Evolutionary conservation across 257 asterid species (phyloP).

Genomic region (Nicotiana obtusifolia): DNA sequence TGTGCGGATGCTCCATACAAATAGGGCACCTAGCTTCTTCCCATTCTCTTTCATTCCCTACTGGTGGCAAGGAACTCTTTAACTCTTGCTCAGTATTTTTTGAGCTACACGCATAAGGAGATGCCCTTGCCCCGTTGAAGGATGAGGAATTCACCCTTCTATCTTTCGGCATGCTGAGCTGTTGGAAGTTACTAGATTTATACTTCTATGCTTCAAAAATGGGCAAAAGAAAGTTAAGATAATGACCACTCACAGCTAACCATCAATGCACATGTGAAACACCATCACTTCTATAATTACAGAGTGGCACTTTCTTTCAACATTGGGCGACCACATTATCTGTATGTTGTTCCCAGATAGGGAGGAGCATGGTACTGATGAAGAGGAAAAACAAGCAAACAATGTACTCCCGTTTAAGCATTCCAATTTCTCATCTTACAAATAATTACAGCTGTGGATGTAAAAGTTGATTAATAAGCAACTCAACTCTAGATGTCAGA

Average conservation of each 20-base stretch:
- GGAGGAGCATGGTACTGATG: background rate
- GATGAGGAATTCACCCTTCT: slow-evolving; percentile 45
- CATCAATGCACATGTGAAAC: background rate
- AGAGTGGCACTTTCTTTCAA: background rate
- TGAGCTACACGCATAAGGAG: slow-evolving; percentile 54
- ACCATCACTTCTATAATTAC: background rate
- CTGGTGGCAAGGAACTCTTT: slow-evolving; percentile 22
- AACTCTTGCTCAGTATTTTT: slow-evolving; percentile 24
- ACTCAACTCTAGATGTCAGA: background rate
- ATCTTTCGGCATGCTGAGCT: slow-evolving; percentile 66
- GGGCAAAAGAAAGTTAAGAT: background rate
- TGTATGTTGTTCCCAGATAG: background rate
- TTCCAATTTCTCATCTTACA: background rate
- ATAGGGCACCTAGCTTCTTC: slow-evolving; percentile 71
- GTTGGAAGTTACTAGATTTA: slow-evolving; percentile 14
- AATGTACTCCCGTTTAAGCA: background rate
- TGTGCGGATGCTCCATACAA: slow-evolving; percentile 73
- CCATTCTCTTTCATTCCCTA: slow-evolving; percentile 51
- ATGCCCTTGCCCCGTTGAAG: slow-evolving; percentile 39
- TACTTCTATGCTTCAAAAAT: slow-evolving; percentile 19
- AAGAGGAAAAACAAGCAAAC: background rate
- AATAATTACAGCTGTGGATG: background rate
- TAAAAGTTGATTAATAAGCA: background rate
- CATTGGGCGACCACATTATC: background rate
- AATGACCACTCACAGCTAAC: background rate